phyloP scores from a whole-genome alignment of 1,284 basidiomycete genomes.

The Cryptococcus sp. region DNA sequence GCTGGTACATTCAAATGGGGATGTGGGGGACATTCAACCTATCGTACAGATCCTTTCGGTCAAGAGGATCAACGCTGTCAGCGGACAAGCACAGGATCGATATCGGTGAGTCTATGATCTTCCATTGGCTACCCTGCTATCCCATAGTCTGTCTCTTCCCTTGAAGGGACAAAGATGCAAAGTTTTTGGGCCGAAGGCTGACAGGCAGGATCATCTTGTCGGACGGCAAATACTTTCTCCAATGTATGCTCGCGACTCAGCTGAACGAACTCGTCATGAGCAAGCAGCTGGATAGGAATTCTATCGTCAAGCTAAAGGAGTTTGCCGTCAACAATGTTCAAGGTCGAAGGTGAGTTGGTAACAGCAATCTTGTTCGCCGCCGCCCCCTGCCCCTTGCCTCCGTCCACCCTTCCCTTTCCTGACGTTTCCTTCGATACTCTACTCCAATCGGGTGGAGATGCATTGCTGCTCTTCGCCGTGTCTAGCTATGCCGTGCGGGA shows the following conservation, averaged over 20 bases:
- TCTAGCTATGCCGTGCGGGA: background rate
- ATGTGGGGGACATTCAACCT: slow-evolving; percentile 51
- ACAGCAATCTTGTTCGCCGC: no score
- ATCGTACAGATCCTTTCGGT: slow-evolving; percentile 74
- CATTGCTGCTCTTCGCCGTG: background rate
- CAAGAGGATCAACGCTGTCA: slow-evolving; percentile 58
- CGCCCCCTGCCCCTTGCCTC: no score
- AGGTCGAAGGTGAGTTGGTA: slow-evolving; percentile 70
- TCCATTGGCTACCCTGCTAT: no score
- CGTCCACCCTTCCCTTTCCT: background rate
- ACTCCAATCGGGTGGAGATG: background rate
- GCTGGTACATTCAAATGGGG: slow-evolving; percentile 22
- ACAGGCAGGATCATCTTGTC: slow-evolving; percentile 49
- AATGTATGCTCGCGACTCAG: slow-evolving; percentile 93
- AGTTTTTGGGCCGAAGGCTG: no score
- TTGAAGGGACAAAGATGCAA: no score
- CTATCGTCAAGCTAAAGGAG: slow-evolving; percentile 67
- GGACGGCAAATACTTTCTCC: slow-evolving; percentile 75
- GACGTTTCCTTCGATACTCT: slow-evolving; percentile 3
- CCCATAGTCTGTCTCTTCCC: no score
- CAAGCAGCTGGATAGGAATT: slow-evolving; percentile 64
- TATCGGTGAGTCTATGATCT: slow-evolving; percentile 33
- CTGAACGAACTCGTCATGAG: slow-evolving; percentile 71
- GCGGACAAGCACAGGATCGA: slow-evolving; percentile 39
- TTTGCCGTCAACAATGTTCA: slow-evolving; percentile 81